Evolutionary conservation across 257 asterid species (phyloP).

Genomic region (Solanum microdontum): DNA sequence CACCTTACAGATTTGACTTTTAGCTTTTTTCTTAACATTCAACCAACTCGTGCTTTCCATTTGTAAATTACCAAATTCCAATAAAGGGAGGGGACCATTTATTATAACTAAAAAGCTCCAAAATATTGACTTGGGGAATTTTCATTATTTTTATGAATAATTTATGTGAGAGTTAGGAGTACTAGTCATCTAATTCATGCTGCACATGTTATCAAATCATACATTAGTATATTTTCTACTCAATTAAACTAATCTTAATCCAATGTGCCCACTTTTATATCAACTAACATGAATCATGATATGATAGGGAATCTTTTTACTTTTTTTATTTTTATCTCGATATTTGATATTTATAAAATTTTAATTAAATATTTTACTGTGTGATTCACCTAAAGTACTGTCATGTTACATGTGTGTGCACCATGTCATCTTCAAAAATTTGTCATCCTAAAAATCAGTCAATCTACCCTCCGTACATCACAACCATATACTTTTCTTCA

Average conservation of each 20-base stretch:
- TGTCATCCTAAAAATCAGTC: background rate
- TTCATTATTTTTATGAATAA: background rate
- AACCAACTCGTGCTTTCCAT: background rate
- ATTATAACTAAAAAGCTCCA: background rate
- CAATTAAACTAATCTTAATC: background rate
- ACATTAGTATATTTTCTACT: background rate
- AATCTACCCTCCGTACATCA: background rate
- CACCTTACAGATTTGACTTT: background rate
- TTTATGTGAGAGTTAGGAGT: background rate
- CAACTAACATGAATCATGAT: background rate
- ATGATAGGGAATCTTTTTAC: background rate
- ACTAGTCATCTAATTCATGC: background rate
- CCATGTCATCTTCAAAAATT: no score
- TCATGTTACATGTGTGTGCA: background rate
- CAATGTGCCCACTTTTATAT: background rate
- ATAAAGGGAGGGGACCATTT: background rate
- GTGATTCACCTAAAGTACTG: background rate
- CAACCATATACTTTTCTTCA: background rate
- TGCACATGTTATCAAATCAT: background rate
- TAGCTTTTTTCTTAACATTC: background rate
- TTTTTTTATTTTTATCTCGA: background rate
- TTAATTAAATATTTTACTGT: no score
- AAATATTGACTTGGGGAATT: background rate
- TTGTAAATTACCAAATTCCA: background rate
- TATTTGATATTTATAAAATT: no score